Percentiles rank a stretch among this genome's conserved stretches.
phyloP scores from a whole-genome alignment of 306 rosid species.

The Trifolium dubium region DNA sequence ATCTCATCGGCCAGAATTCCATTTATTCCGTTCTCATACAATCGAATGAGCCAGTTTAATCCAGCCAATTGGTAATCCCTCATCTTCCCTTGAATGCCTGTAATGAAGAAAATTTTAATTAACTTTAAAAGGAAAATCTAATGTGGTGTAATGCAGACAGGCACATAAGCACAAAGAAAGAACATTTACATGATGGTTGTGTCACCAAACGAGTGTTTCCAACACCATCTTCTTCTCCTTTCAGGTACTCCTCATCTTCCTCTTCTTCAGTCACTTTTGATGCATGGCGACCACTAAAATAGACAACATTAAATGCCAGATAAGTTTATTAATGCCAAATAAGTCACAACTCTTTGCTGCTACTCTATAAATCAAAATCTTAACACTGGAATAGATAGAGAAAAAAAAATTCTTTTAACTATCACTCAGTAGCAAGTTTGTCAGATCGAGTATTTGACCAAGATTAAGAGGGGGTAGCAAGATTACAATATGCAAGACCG shows the following conservation, averaged over 20 bases:
- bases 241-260: constrained; percentile 94
- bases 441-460: too few relatives aligned
- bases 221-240: constrained; percentile 93
- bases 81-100: constrained; percentile 97
- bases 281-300: constrained; percentile 92
- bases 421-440: not conserved
- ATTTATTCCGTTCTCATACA: constrained; percentile 96
- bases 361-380: not conserved
- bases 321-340: constrained; percentile 12
- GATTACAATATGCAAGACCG: too few relatives aligned
- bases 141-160: not conserved
- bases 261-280: constrained; percentile 96
- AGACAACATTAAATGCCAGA: constrained; percentile 37
- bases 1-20: constrained; percentile 99
- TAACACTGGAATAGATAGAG: not conserved
- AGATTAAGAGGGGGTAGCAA: not conserved
- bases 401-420: not conserved
- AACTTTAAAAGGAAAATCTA: not conserved
- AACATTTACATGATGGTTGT: constrained; percentile 86
- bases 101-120: not conserved
- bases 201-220: constrained; percentile 77
- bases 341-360: constrained; percentile 23
- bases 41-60: constrained; percentile 90
- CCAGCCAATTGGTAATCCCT: constrained; percentile 99
- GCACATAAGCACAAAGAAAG: not conserved